Conservation (phyloP, 2,329 filamentous ascomycete species). For the Ceratocystis destructans region DNA sequence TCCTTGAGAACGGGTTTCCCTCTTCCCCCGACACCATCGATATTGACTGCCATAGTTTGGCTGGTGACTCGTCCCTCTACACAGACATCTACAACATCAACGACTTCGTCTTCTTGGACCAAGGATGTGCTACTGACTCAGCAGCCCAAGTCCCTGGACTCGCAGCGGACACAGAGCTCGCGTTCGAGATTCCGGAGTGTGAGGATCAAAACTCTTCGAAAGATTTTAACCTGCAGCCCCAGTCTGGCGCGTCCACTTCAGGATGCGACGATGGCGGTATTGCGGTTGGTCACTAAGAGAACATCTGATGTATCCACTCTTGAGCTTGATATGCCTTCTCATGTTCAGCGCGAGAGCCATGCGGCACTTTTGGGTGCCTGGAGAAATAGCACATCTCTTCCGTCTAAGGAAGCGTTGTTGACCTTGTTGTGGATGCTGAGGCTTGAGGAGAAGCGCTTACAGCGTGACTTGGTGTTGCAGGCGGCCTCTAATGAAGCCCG, state of each 20-base stretch:
- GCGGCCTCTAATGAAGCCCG: constrained; percentile 2
- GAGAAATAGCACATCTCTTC: constrained; percentile 24
- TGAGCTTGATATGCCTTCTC: constrained; percentile 25
- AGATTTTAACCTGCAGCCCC: constrained; percentile 60
- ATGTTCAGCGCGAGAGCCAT: constrained; percentile 29
- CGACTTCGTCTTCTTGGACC: constrained; percentile 41
- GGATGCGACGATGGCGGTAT: constrained; percentile 61
- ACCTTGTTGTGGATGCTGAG: constrained; percentile 35
- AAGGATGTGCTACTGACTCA: constrained; percentile 33
- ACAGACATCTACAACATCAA: constrained; percentile 37
- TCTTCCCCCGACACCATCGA: constrained; percentile 54
- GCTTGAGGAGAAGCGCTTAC: constrained; percentile 30
- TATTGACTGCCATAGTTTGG: constrained; percentile 55
- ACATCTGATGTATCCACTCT: constrained; percentile 33
- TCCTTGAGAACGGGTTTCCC: constrained; percentile 64
- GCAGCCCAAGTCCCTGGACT: constrained; percentile 36
- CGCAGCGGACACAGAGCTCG: constrained; percentile 40
- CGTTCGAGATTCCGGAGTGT: constrained; percentile 42
- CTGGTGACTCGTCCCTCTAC: constrained; percentile 43
- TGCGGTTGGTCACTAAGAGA: constrained; percentile 56
- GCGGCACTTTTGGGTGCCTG: constrained; percentile 27
- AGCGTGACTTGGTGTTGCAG: neutral
- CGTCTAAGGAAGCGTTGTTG: constrained; percentile 36
- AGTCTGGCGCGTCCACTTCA: constrained; percentile 56
- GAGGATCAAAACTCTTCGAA: constrained; percentile 47